Conservation (phyloP, 2,329 filamentous ascomycete species). For the Moelleriella libera region DNA sequence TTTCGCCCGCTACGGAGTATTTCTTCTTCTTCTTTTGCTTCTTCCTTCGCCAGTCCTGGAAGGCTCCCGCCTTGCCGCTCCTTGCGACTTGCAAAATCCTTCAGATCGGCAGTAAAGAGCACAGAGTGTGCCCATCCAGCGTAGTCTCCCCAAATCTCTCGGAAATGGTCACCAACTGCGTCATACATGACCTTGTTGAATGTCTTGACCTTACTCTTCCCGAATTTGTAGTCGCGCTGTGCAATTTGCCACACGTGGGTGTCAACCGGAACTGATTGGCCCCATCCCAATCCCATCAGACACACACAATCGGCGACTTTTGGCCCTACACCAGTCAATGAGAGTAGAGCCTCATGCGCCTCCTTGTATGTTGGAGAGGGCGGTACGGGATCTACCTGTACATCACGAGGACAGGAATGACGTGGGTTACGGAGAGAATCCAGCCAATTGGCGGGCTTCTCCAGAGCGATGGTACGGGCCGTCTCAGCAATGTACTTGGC, state of each 20-base stretch:
- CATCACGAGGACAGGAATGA: slow-evolving; percentile 38
- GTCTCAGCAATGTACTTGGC: slow-evolving; percentile 88
- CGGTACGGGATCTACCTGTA: slow-evolving; percentile 13
- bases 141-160: slow-evolving; percentile 78
- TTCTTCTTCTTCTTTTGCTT: slow-evolving; percentile 8
- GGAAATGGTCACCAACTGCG: slow-evolving; percentile 80
- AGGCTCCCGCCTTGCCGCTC: slow-evolving; percentile 1
- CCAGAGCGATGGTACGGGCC: slow-evolving; percentile 55
- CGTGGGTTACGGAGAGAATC: slow-evolving; percentile 65
- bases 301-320: slow-evolving; percentile 97
- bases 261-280: slow-evolving; percentile 87
- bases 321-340: slow-evolving; percentile 78
- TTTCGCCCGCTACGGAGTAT: slow-evolving; percentile 11
- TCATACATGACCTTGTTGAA: slow-evolving; percentile 83
- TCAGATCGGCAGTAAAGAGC: slow-evolving; percentile 84
- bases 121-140: slow-evolving; percentile 98
- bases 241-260: slow-evolving; percentile 99
- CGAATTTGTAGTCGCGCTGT: slow-evolving; percentile 87
- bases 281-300: slow-evolving; percentile 92
- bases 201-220: slow-evolving; percentile 69
- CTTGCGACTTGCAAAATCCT: slow-evolving; percentile 60
- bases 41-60: too few relatives aligned
- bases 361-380: slow-evolving; percentile 48
- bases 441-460: slow-evolving; percentile 62
- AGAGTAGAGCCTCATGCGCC: slow-evolving; percentile 68